These are phyloP conservation scores for Dactylonectria macrodidyma DNA, from an alignment of 2,329 filamentous ascomycete species.

Conservation along the genomic window DNA sequence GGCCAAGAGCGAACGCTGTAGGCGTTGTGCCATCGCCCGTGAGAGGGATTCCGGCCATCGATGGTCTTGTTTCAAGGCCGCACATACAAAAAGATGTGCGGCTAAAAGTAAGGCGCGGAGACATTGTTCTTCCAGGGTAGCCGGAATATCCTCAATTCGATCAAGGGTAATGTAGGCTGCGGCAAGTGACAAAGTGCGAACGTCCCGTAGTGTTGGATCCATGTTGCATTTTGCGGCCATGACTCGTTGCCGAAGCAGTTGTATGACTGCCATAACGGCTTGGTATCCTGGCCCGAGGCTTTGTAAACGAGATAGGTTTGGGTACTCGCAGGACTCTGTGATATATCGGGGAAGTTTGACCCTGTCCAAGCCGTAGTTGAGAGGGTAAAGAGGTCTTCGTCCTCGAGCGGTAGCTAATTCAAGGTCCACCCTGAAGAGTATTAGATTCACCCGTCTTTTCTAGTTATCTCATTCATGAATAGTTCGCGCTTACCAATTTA, in stretches of 20 bases:
- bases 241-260: conserved; percentile 18
- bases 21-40: conserved; percentile 1
- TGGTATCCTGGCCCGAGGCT: conserved; percentile 11
- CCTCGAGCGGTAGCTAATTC: conserved; percentile 14
- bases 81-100: conserved; percentile 7
- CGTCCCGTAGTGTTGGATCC: conserved; percentile 17
- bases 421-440: conserved; percentile 1
- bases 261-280: background rate
- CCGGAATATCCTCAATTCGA: conserved; percentile 3
- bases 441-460: background rate
- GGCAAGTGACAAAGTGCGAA: conserved; percentile 10
- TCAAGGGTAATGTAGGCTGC: conserved; percentile 5
- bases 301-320: conserved; percentile 3
- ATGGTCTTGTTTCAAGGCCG: conserved; percentile 8
- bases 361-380: conserved; percentile 3
- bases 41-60: conserved; percentile 1
- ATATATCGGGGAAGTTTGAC: background rate
- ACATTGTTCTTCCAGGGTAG: conserved; percentile 6
- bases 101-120: conserved; percentile 10
- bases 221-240: conserved; percentile 11
- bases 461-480: background rate
- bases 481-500: conserved; percentile 18
- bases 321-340: background rate
- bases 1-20: background rate
- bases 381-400: conserved; percentile 11